Base-by-base conservation (phyloP, 2,329 filamentous ascomycete genomes). In the Colletotrichum horii region DNA sequence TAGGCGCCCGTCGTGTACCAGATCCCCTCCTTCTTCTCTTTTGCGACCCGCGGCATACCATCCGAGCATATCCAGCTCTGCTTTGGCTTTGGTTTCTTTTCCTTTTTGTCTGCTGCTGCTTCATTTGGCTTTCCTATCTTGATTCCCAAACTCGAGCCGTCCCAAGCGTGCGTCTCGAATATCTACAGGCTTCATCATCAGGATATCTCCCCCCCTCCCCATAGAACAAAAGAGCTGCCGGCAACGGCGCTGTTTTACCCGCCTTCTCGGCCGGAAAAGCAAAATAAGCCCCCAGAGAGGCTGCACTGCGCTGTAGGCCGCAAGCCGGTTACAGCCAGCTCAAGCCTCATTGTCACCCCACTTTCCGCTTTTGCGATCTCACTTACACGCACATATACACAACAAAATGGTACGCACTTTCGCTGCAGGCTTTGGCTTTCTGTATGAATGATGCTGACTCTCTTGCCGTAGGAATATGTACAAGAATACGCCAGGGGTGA, bases 1-100 rank as follows among this genome's bases (percentile, higher is more conserved):
- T 85, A 87, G 83, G 83, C 86, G 86, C 87, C 87, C 85, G 80
- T 80, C 75, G 77, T 78, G 78, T 78, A 81, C 81, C 81, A 80
- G 78, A 81, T 79, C 78, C 79, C 78, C 80, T 82, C 76, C 80
- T 79, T 83, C 80, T 82, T 81, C 83, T 82, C 80, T 86, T 87
- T 87, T 86, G 85, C 83, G 82, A 83, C 82, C 79, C 81, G 78
- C 82, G 78, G 80, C 80, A 80, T 81, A 79, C 82, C 79, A 80
- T 80, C 77, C 79, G 80, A 80, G 79, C 78, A 81, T 80, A 77
- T 80, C 79, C 81, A 83, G 80, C 79, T 82, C 81, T 80, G 78
- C 81, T 81, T 80, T 77, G 55, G 58, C 43, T 69, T 56, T 48
- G 43, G 43, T 48, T 48, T 48, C 43, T 36, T 73, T 61, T 67